Evolutionary conservation across 371 early-diverging fungal genomes (phyloP), one percentile per base, ranked within the genome.

Genomic region (Actinomortierella wolfii): DNA sequence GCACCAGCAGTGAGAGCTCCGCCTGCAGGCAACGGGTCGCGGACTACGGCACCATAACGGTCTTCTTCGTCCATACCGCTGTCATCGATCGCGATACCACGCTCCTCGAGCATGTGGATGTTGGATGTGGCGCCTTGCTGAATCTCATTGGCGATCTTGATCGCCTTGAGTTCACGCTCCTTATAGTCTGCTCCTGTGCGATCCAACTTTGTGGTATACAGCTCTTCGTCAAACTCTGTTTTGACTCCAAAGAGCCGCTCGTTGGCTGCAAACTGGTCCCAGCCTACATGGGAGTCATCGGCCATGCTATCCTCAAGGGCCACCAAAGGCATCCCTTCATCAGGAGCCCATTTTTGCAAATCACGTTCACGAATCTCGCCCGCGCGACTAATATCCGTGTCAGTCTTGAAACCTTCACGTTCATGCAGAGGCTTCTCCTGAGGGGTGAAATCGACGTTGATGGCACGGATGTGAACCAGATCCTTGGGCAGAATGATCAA

Each of bases 221-320:
- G 66, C 49, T 94, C 93, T 64, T 98, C 99, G 64, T 98, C 85
- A 80, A 93, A 99, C 73, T 95, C 94, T 1, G 97, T 93, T 25
- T 85, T 94, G 54, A 99, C 84, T 1, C 99, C 99, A 87, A 99
- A 99, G 46, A 94, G 79, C 60, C 84, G 78, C 73, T 97, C 95
- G 70, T 99, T 99, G 3, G 85, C 94, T n/a, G 91, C 94, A 86
- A 99, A 99, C 77, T 99, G 99, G 81, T 99, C 97, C 99, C 99
- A 99, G 24, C 71, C 47, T 11, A 20, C 47, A 68, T 64, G 53
- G 62, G 61, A 61, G 6, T 74, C 74, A 54, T 28, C 39, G 24
- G 73, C 68, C 40, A 76, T 57, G 39, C 75, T 81, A 47, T 71
- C 84, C 40, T 85, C 85, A 3, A 81, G 75, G 14, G 81, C 79